Evolutionary conservation across 495 filamentous ascomycete species (phyloP).

Genomic region (Hyaloscypha hepaticicola): DNA sequence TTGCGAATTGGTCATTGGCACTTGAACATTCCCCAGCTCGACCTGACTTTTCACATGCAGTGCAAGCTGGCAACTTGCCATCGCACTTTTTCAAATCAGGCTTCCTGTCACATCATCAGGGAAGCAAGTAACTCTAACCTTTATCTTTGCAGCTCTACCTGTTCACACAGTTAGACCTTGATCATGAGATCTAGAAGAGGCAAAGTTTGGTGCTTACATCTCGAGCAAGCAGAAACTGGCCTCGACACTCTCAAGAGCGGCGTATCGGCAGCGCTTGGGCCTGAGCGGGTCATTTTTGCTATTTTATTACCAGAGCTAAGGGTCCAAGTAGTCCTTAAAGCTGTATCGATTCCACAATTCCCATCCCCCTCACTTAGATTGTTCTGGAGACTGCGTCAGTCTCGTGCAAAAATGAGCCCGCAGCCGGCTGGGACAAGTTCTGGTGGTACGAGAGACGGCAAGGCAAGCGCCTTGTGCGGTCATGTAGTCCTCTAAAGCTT

Average conservation of each 20-base stretch:
- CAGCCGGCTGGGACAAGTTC: neutral
- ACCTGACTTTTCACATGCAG: constrained; percentile 84
- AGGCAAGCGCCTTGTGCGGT: neutral
- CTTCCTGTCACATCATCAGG: neutral
- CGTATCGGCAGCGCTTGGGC: constrained; percentile 51
- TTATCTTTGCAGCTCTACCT: constrained; percentile 86
- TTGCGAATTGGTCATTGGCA: constrained; percentile 89
- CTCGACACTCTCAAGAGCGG: constrained; percentile 86
- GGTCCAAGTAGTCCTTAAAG: neutral
- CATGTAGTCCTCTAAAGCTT: neutral
- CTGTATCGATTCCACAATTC: neutral
- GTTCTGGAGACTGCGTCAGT: neutral
- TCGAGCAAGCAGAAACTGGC: constrained; percentile 88
- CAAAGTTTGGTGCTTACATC: constrained; percentile 54
- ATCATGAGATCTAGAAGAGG: neutral
- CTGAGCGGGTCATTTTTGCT: constrained; percentile 18
- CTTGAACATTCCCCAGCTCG: constrained; percentile 83
- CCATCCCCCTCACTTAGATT: neutral
- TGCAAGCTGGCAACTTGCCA: constrained; percentile 90
- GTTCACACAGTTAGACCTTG: constrained; percentile 4
- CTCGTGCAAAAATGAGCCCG: neutral
- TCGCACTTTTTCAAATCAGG: constrained; percentile 60
- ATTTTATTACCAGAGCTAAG: neutral
- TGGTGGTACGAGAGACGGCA: neutral
- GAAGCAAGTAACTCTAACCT: constrained; percentile 17